Evolutionary conservation across 768 basidiomycete genomes (phyloP), one percentile per base, ranked within the genome.

Genomic region (Obba rivulosa): DNA sequence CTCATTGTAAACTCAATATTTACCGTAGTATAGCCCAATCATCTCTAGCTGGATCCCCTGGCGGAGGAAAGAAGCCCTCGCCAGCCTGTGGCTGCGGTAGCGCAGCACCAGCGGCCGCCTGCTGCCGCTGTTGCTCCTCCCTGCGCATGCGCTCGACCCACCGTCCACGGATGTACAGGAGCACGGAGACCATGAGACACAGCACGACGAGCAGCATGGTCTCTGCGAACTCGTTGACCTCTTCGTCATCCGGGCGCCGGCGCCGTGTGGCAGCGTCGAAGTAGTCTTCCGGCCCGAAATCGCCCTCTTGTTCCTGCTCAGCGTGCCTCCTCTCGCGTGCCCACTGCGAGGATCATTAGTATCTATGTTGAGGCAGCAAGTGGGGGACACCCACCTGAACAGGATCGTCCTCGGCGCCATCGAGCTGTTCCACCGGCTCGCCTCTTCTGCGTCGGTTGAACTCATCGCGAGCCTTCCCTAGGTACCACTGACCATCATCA

Each of bases 201-300:
- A 95, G 70, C 36, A 79, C 64, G 3, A 93, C 76, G 37, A 94
- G 74, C 34, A 92, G 63, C 69, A 90, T 76, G 21, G 87, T 94
- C 71, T 94, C 92, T 25, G 69, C 69, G 48, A 90, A 81, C 56
- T 91, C 88, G 51, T 90, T 81, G 14, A 62, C 65, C 1, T 78
- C 80, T n/a, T 74, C 79, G 17, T 85, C 81, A 14, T 79, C 82
- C 13, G 81, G 75, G 43, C 76, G 68, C 3, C 77, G 49, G 13
- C 79, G 78, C 20, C 83, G 76, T 54, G 80, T 50, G 4, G 79
- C 76, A 2, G 73, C 85, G 23, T 90, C 87, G 56, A 83, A 85
- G 64, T 90, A 89, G 59, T 91, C 90, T 41, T 93, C 91, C 0
- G 87, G 83, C 8, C 83, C 84, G 53, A 82, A 82, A 49, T 91